phyloP scores from a whole-genome alignment of 305 asterid genomes.

The Withania somnifera region DNA sequence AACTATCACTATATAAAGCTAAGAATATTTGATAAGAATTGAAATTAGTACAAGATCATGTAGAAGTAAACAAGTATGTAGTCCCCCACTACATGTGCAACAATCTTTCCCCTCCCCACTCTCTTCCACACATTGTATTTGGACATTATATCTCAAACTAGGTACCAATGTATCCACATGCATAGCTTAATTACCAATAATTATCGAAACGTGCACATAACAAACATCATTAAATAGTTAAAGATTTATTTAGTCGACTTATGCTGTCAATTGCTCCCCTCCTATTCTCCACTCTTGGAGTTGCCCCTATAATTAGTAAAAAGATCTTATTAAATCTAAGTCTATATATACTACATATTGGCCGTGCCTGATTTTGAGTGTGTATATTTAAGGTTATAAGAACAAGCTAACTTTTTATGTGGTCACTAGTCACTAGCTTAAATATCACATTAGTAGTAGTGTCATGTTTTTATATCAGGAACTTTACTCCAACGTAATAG shows the following conservation, averaged over 20 bases:
- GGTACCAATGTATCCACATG: constrained; percentile 35
- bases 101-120: constrained; percentile 11
- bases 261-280: background rate
- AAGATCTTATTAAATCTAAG: too few species aligned
- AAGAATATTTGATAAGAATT: background rate
- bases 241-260: background rate
- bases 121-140: constrained; percentile 21
- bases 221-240: constrained; percentile 11
- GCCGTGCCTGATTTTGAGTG: too few species aligned
- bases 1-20: background rate
- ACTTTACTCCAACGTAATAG: too few species aligned
- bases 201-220: constrained; percentile 40
- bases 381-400: background rate
- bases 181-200: constrained; percentile 18
- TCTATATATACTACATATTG: too few species aligned
- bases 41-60: background rate
- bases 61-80: background rate
- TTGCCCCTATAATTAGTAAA: background rate
- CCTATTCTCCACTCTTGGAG: background rate
- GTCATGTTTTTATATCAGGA: too few species aligned
- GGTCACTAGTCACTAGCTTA: background rate
- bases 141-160: constrained; percentile 19
- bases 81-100: constrained; percentile 35
- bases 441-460: too few species aligned
- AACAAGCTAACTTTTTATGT: background rate